Base-by-base conservation (phyloP, 164 flowering plant species). In the Paratinospora sagittata region DNA sequence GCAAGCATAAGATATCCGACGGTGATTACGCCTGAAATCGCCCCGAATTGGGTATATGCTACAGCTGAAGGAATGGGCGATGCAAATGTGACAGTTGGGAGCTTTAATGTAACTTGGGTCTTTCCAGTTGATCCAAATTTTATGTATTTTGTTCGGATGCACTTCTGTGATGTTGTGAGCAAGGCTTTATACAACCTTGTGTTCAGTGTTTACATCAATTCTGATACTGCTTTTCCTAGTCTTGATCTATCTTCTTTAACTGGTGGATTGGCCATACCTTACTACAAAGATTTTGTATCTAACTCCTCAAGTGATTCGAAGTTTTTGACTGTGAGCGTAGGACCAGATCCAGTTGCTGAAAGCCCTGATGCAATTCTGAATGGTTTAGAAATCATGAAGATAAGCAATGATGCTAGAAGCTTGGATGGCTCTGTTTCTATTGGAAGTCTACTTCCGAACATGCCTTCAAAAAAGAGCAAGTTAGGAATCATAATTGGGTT, bases 51-150 rank as follows among this genome's bases (percentile, higher is more conserved):
- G 83, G 97, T 95, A 52, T 95, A 95, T 78, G 90, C 91, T 33
- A 89, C 97, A 26, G 92, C 94, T 17, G 89, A 88, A 60, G 63
- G 75, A 14, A 87, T 94, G 96, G 89, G 82, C 3, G 74, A 85
- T 70, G 78, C 92, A 30, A 84, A 85, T 76, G 88, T 86, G 24
- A 26, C 82, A 8, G 74, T 66, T 69, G 60, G 3, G 47, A 92
- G 80, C 78, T 95, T 91, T 86, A 95, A 95, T 76, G 70, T 95
- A 26, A 92, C 98, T 12, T 95, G 98, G 98, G 93, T 81, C 4
- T 84, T 95, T 65, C 3, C 77, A 7, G 91, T 95, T 5, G 90
- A 91, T 78, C 89, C 96, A 19, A 64, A 73, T 27, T 92, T 86
- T 78, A 69, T 39, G 69, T 92, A 95, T 72, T 80, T 95, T 65